Conservation (phyloP, 2,329 filamentous ascomycete genomes). For the Camptophora hylomeconis region DNA sequence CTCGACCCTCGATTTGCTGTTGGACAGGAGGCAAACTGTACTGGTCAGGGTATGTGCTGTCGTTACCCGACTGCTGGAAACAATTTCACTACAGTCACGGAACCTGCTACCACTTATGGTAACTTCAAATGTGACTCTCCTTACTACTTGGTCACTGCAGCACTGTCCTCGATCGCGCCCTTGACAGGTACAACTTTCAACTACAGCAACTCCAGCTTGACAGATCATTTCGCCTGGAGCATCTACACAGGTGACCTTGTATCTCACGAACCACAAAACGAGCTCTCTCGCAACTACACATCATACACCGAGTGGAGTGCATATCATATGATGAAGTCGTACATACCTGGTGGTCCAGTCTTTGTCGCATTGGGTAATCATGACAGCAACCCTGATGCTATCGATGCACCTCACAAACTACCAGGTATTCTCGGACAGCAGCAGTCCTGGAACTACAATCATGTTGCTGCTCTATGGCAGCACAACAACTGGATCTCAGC, state of each 20-base stretch:
- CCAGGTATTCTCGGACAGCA: slow-evolving; percentile 41
- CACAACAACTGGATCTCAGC: slow-evolving; percentile 42
- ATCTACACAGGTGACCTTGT: slow-evolving; percentile 46
- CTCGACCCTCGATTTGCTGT: slow-evolving; percentile 42
- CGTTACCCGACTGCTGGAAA: slow-evolving; percentile 30
- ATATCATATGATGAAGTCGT: slow-evolving; percentile 43
- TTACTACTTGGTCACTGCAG: slow-evolving; percentile 43
- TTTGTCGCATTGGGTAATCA: slow-evolving; percentile 47
- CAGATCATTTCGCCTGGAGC: slow-evolving; percentile 35
- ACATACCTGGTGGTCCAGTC: slow-evolving; percentile 40
- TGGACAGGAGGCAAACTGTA: slow-evolving; percentile 41
- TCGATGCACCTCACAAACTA: slow-evolving; percentile 40
- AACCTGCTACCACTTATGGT: slow-evolving; percentile 42
- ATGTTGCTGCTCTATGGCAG: slow-evolving; percentile 42
- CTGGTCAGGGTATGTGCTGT: slow-evolving; percentile 39
- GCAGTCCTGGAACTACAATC: slow-evolving; percentile 46
- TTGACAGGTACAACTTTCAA: slow-evolving; percentile 40
- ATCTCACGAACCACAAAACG: slow-evolving; percentile 39
- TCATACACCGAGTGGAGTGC: slow-evolving; percentile 42
- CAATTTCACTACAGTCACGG: slow-evolving; percentile 22
- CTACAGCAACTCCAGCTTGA: slow-evolving; percentile 25
- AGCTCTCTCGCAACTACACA: slow-evolving; percentile 39
- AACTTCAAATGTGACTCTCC: slow-evolving; percentile 45
- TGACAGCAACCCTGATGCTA: slow-evolving; percentile 41
- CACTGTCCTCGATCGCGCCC: slow-evolving; percentile 41